phyloP scores from a whole-genome alignment of 2,329 filamentous ascomycete species.

The Metarhizium rileyi region DNA sequence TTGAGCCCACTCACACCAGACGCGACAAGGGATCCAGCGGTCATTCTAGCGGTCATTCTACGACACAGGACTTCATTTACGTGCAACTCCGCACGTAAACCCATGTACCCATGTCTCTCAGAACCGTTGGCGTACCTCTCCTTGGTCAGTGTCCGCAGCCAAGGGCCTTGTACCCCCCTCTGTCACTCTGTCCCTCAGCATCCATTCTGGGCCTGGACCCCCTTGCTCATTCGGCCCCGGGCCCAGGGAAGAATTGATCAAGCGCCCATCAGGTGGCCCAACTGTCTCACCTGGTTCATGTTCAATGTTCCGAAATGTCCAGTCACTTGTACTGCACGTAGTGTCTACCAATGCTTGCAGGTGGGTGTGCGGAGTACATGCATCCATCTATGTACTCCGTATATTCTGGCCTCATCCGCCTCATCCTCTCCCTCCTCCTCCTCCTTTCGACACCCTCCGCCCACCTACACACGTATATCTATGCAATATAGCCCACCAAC shows the following conservation, averaged over 20 bases:
- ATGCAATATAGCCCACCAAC: background rate
- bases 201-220: background rate
- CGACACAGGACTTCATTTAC: too few relatives aligned
- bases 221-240: constrained; percentile 3
- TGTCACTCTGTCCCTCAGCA: too few relatives aligned
- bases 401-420: background rate
- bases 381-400: background rate
- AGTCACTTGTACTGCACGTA: background rate
- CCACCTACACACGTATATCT: background rate
- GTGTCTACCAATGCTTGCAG: background rate
- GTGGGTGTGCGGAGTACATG: background rate
- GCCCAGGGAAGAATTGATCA: background rate
- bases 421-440: background rate
- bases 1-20: too few relatives aligned
- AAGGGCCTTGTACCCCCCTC: too few relatives aligned
- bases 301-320: too few relatives aligned
- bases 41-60: too few relatives aligned
- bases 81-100: too few relatives aligned
- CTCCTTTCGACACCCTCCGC: background rate
- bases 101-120: too few relatives aligned
- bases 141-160: too few relatives aligned
- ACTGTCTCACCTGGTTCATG: constrained; percentile 5
- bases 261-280: constrained; percentile 4
- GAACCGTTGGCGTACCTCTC: too few relatives aligned
- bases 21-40: too few relatives aligned